Conservation (phyloP, 2,329 filamentous ascomycete genomes). For the Cucurbitaria berberidis region DNA sequence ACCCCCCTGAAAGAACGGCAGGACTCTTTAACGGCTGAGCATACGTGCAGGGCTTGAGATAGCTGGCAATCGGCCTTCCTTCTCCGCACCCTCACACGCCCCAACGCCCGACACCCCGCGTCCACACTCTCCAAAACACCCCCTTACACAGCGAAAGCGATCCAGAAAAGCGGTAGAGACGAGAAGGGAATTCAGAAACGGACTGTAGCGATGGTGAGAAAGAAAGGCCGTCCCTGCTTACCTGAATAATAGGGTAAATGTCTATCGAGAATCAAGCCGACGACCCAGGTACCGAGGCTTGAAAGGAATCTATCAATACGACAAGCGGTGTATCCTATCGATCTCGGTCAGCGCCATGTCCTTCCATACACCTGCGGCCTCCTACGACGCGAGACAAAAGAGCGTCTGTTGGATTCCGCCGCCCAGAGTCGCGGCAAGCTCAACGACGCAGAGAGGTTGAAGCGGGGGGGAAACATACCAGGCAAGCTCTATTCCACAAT, state of each 20-base stretch:
- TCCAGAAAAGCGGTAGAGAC: not conserved
- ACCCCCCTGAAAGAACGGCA: not conserved
- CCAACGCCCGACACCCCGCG: slow-evolving; percentile 1
- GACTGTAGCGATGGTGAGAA: slow-evolving; percentile 1
- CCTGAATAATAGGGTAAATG: slow-evolving; percentile 34
- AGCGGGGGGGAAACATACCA: slow-evolving; percentile 25
- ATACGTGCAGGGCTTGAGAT: slow-evolving; percentile 5
- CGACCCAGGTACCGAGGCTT: slow-evolving; percentile 35
- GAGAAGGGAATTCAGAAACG: not conserved
- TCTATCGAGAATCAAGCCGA: slow-evolving; percentile 32
- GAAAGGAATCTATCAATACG: slow-evolving; percentile 40
- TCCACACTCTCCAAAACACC: slow-evolving; percentile 2
- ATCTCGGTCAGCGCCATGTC: slow-evolving; percentile 9
- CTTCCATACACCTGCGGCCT: not conserved
- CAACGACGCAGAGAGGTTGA: slow-evolving; percentile 1
- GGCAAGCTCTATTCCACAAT: slow-evolving; percentile 35
- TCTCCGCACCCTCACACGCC: slow-evolving; percentile 7
- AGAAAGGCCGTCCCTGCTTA: slow-evolving; percentile 31
- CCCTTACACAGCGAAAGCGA: not conserved
- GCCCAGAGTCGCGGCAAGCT: slow-evolving; percentile 1
- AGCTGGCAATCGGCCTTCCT: slow-evolving; percentile 2
- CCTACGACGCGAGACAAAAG: not conserved
- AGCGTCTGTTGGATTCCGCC: not conserved
- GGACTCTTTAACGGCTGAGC: not conserved
- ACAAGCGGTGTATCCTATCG: slow-evolving; percentile 34